Evolutionary conservation across 768 basidiomycete species (phyloP), one percentile per base, ranked within the genome.

Genomic region (Chiua virens): DNA sequence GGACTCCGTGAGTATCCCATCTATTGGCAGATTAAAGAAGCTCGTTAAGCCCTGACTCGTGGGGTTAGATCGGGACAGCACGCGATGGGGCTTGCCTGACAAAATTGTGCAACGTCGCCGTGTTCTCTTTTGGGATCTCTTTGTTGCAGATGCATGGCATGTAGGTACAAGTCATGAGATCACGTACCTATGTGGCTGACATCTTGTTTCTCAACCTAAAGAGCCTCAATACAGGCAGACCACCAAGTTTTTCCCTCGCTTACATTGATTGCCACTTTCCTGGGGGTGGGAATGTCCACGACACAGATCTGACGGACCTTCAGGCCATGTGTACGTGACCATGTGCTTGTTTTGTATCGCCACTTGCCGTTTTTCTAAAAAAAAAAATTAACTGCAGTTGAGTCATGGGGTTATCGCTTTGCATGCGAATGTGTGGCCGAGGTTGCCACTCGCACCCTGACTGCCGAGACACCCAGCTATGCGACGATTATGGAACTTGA

Each of bases 71-170:
- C 81, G 86, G 42, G 86, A 88, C 55, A 83, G 82, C 52, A 75
- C 74, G 14, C 70, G 80, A 48, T 87, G 86, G 86, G 78, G 74
- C 2, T 67, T 89, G n/a, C 73, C 79, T 6, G 69, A 78, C 2
- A 81, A 81, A 61, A 78, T 82, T 57, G 82, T 89, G 0, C 77
- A 86, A 54, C 71, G 86, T 25, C 77, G 88, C 9, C 78, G 87
- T 4, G 71, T 83, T 28, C 69, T 88, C 10, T 89, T 91, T 69
- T 91, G 88, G 88, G 86, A 89, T 61, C 72, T 89, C 10, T 89
- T 87, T 56, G 75, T 85, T 18, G 81, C 83, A 0, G 88, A 90
- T 57, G 73, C 78, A 4, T 89, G 84, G 83, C 74, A 79, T 70
- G 86, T 86, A 55, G 32, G 76, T 44, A 38, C 30, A 42, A 17